Conservation (phyloP, 2,329 filamentous ascomycete genomes). For the Colletotrichum limetticola region DNA sequence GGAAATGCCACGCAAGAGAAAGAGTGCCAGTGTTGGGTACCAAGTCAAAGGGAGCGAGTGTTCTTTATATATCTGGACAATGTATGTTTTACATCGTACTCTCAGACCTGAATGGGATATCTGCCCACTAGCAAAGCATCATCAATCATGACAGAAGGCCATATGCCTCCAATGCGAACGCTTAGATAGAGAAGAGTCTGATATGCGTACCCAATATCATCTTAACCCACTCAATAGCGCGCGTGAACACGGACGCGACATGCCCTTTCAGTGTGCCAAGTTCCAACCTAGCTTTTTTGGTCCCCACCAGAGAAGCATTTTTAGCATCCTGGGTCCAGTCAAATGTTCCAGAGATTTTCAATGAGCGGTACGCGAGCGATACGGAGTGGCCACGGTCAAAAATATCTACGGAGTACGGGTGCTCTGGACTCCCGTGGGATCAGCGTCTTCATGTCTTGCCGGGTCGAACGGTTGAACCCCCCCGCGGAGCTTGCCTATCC, state of each 20-base stretch:
- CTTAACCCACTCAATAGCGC: slow-evolving; percentile 6
- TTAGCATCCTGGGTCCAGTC: slow-evolving; percentile 8
- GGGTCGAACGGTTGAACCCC: background rate
- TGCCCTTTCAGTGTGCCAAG: background rate
- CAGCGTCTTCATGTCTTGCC: background rate
- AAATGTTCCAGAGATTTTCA: slow-evolving; percentile 3
- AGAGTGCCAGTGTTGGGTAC: background rate
- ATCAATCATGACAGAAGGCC: background rate
- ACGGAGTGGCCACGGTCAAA: background rate
- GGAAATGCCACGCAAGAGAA: background rate
- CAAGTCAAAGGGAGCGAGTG: background rate
- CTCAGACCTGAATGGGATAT: background rate
- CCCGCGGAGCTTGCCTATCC: background rate
- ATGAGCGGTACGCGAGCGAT: background rate
- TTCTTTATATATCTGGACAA: background rate
- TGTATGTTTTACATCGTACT: background rate
- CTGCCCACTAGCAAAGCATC: background rate
- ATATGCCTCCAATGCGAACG: background rate
- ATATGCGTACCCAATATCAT: background rate
- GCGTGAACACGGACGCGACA: slow-evolving; percentile 1
- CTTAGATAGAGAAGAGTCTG: slow-evolving; percentile 1
- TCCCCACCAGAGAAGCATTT: slow-evolving; percentile 30
- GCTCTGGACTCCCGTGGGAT: background rate
- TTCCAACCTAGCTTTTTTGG: background rate
- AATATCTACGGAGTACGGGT: background rate